Percentiles rank a stretch among this genome's conserved stretches.
Evolutionary conservation across 208 protist genomes (phyloP).

Genomic region (Leishmania mexicana): DNA sequence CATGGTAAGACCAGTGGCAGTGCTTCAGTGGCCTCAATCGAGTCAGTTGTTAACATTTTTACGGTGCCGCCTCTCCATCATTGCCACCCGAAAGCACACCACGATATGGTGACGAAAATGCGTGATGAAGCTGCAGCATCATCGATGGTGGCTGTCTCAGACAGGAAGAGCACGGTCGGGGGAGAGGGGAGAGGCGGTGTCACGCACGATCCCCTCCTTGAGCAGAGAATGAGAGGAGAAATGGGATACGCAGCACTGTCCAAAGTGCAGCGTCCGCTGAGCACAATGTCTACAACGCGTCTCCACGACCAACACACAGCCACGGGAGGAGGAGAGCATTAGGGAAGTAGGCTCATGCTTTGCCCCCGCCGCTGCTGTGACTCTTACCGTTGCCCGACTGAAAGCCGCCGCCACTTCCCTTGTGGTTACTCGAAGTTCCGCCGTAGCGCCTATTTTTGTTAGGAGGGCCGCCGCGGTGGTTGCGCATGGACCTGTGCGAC

Average conservation of each 20-base stretch:
- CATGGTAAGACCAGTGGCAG: neutral
- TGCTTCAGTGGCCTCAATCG: neutral
- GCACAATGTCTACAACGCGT: neutral
- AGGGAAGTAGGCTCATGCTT: neutral
- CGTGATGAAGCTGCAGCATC: neutral
- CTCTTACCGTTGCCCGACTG: neutral
- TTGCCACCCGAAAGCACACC: neutral
- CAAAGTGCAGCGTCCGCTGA: neutral
- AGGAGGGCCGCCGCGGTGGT: conserved; percentile 24
- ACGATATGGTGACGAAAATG: neutral
- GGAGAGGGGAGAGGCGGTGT: neutral
- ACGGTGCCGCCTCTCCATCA: neutral
- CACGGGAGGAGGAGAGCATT: neutral
- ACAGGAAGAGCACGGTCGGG: neutral
- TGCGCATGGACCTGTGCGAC: conserved; percentile 16
- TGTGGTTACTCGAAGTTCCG: conserved; percentile 11
- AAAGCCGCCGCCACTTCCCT: conserved; percentile 4
- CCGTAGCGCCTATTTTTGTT: conserved; percentile 24
- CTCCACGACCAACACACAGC: neutral
- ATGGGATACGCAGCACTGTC: neutral
- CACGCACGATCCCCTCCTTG: neutral
- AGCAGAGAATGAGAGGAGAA: neutral
- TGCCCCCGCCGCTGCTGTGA: neutral
- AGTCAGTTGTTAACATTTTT: neutral
- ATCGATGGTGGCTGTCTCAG: no score